phyloP scores from a whole-genome alignment of 2,329 filamentous ascomycete species.

The Orbilia quercus region DNA sequence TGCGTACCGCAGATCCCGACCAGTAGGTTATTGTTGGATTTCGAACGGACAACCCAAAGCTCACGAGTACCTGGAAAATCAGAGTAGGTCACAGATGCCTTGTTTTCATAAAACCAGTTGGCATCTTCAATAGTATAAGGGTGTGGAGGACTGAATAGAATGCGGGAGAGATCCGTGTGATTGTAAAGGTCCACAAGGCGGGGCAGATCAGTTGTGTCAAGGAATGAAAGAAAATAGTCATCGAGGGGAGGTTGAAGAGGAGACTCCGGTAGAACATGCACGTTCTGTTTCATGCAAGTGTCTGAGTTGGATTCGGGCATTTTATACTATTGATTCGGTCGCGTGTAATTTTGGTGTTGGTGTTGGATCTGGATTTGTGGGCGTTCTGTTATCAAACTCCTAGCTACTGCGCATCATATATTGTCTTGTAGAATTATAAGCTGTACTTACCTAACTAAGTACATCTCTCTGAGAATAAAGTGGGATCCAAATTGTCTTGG shows the following conservation, averaged over 20 bases:
- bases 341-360: no score
- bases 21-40: conserved; percentile 17
- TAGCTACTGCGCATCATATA: no score
- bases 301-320: no score
- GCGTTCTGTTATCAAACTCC: no score
- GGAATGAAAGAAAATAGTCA: conserved; percentile 37
- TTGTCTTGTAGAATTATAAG: no score
- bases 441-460: no score
- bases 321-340: not conserved
- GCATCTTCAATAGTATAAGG: conserved; percentile 46
- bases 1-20: conserved; percentile 37
- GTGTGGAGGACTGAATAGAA: conserved; percentile 35
- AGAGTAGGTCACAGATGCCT: conserved; percentile 2
- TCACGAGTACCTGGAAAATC: conserved; percentile 24
- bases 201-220: conserved; percentile 30
- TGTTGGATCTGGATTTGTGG: conserved; percentile 12
- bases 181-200: conserved; percentile 38
- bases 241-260: conserved; percentile 40
- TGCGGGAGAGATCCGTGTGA: conserved; percentile 33
- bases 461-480: no score
- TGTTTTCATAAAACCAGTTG: conserved; percentile 42
- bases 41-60: conserved; percentile 43
- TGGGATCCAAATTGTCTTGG: no score
- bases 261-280: conserved; percentile 8
- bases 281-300: not conserved